phyloP scores from a whole-genome alignment of 352 stramenopile species.

The Pythium utonaiense region DNA sequence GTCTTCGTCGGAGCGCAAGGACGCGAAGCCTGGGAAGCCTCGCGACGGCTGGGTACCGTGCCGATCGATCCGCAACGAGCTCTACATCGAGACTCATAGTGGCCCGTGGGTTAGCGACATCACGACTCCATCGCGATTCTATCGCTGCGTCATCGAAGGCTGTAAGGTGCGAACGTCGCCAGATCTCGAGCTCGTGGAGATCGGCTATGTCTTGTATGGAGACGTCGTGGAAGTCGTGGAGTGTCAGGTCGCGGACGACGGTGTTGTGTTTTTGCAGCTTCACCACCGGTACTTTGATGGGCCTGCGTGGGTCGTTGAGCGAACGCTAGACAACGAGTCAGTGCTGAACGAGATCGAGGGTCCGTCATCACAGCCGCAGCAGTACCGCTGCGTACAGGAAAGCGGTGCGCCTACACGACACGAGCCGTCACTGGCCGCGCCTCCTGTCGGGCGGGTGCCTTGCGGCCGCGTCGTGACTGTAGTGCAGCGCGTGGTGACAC shows the following conservation, averaged over 20 bases:
- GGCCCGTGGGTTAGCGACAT: slow-evolving; percentile 31
- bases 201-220: slow-evolving; percentile 72
- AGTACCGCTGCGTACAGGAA: slow-evolving; percentile 72
- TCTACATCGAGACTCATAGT: slow-evolving; percentile 54
- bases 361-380: slow-evolving; percentile 27
- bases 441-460: slow-evolving; percentile 51
- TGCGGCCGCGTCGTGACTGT: slow-evolving; percentile 55
- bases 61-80: slow-evolving; percentile 71
- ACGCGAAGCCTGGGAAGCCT: slow-evolving; percentile 8
- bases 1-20: neutral
- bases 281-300: slow-evolving; percentile 71
- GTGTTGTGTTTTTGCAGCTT: slow-evolving; percentile 60
- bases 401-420: slow-evolving; percentile 51
- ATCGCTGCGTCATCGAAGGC: slow-evolving; percentile 70
- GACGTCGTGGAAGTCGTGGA: slow-evolving; percentile 74
- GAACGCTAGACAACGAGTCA: slow-evolving; percentile 73
- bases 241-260: slow-evolving; percentile 34
- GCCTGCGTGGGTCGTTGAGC: slow-evolving; percentile 64
- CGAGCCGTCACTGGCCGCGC: slow-evolving; percentile 52
- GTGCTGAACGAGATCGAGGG: slow-evolving; percentile 62
- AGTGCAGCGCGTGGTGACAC: slow-evolving; percentile 48
- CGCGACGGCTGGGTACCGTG: slow-evolving; percentile 61
- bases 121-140: slow-evolving; percentile 28
- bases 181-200: slow-evolving; percentile 53
- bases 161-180: slow-evolving; percentile 57